Evolutionary conservation across 495 filamentous ascomycete genomes (phyloP), one percentile per base, ranked within the genome.

Genomic region (Hypomontagnella monticulosa): DNA sequence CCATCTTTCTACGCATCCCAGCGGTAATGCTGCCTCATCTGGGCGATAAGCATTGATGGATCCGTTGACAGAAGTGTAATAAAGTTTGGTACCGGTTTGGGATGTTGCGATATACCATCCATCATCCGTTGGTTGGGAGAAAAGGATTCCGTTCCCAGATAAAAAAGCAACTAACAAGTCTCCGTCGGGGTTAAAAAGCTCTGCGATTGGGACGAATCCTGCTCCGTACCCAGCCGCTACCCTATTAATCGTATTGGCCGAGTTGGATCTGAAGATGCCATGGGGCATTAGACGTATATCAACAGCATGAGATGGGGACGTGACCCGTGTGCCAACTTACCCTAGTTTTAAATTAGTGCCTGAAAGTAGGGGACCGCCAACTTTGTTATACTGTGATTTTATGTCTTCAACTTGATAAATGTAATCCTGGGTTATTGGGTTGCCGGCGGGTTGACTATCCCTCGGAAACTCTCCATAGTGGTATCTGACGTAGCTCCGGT

Each of bases 81-180:
- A 43, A 16, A 19, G 3, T 0, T 2, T 11, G 6, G 1, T 34
- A 12, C 32, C 14, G 6, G 23, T 27, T 3, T 2, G 19, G 2
- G 23, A 4, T 3, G 44, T 50, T 2, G 33, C 54, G 8, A 27
- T 32, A 11, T 65, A 65, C 61, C 61, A 65, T 10, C 19, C 23
- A 23, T 66, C 56, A 10, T 33, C 11, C 4, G 15, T 41, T 14
- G 48, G 33, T 16, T 37, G 30, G 11, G 7, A 1, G 14, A 56
- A 55, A 1, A 14, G 4, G 12, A 58, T 33, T 1, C 53, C 48
- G 10, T 56, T 43, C 1, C 44, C 49, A 2, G 50, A 56, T 14
- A 59, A 33, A 10, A 54, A 34, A 3, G 30, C 10, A 18, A 54
- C 53, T 1, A 2, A 5, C 3, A 42, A 12, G 23, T 59, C 62